Percentiles rank a stretch among this genome's conserved stretches.
phyloP scores from a whole-genome alignment of 495 filamentous ascomycete species.

The Bathelium albidoporum region DNA sequence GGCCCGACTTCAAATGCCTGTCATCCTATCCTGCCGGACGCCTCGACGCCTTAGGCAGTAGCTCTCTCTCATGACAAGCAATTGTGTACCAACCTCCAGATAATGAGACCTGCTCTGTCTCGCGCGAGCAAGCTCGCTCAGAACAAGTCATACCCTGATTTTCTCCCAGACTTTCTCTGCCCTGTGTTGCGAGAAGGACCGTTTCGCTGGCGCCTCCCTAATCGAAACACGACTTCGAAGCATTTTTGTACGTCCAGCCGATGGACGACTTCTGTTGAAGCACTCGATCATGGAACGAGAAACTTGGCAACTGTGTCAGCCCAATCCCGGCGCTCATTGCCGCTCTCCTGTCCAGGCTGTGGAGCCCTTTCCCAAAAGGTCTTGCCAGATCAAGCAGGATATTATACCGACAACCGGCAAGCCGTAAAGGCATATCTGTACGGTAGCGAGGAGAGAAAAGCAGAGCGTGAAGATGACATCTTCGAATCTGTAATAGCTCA shows the following conservation, averaged over 20 bases:
- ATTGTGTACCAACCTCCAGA: neutral
- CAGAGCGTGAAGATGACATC: constrained; percentile 25
- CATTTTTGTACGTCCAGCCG: neutral
- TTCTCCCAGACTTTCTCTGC: constrained; percentile 1
- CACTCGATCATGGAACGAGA: neutral
- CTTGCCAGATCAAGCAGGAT: constrained; percentile 62
- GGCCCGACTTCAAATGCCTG: neutral
- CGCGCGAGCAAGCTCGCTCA: neutral
- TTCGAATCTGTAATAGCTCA: constrained; percentile 20
- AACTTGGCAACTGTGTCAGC: no score
- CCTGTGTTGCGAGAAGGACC: neutral
- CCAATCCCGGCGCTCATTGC: constrained; percentile 27
- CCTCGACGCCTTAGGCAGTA: no score
- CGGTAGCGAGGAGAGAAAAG: constrained; percentile 15
- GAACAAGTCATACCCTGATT: no score
- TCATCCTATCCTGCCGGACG: neutral
- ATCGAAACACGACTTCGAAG: neutral
- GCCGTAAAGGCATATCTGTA: constrained; percentile 38
- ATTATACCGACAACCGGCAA: constrained; percentile 53
- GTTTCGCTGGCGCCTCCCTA: neutral
- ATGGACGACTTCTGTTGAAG: neutral
- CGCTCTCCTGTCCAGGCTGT: constrained; percentile 70
- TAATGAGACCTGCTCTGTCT: neutral
- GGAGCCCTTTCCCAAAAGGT: constrained; percentile 72
- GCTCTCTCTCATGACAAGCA: neutral